Evolutionary conservation across 2,329 filamentous ascomycete species (phyloP).

Genomic region (Fusarium annulatum): DNA sequence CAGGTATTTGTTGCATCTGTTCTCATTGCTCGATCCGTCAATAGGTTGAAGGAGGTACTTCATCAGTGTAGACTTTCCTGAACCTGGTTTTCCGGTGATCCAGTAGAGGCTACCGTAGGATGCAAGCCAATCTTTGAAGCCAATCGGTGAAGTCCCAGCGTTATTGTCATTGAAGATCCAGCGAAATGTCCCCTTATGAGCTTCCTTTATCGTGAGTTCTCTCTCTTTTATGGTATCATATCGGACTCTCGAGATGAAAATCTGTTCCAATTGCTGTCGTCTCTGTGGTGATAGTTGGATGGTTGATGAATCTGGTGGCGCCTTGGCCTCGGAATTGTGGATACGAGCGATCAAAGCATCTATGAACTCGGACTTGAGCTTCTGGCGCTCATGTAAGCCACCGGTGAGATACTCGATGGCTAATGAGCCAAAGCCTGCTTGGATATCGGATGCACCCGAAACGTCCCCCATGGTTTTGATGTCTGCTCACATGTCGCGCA

Average conservation of each 20-base stretch:
- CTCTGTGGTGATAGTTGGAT: background rate
- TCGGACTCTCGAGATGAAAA: conserved; percentile 1
- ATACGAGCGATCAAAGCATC: background rate
- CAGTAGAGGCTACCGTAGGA: conserved; percentile 5
- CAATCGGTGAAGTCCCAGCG: accelerated
- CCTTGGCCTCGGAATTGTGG: background rate
- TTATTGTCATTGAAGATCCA: conserved; percentile 4
- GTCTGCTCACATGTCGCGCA: background rate
- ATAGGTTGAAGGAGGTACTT: conserved; percentile 4
- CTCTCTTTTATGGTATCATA: conserved; percentile 24
- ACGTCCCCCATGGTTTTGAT: background rate
- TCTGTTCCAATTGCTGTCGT: background rate
- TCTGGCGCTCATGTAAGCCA: background rate
- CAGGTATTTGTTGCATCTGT: background rate
- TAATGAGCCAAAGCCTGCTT: background rate
- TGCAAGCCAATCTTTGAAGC: conserved; percentile 18
- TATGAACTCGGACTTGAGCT: background rate
- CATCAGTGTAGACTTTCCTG: conserved; percentile 14
- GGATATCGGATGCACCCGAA: background rate
- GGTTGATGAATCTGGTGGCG: background rate
- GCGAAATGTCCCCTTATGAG: conserved; percentile 8
- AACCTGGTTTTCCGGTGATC: conserved; percentile 26
- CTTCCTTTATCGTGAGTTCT: conserved; percentile 13
- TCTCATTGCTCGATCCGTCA: accelerated
- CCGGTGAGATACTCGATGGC: background rate